Percentiles rank a stretch among this genome's conserved stretches.
These are phyloP conservation scores for Piedraia hortae DNA, from an alignment of 2,329 filamentous ascomycete genomes.

Conservation along the genomic window DNA sequence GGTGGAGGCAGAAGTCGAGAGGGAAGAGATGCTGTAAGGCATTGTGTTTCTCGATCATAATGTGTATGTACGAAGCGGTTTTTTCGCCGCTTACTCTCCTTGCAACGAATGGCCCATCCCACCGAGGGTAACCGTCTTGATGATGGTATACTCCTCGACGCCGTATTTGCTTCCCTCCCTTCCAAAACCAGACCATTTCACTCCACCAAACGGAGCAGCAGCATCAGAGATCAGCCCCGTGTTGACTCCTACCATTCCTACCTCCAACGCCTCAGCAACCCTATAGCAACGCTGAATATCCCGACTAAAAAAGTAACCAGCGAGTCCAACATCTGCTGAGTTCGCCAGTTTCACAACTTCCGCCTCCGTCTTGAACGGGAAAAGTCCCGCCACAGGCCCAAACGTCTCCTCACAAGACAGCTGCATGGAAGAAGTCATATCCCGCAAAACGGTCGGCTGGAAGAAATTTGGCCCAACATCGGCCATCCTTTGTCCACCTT, in stretches of 20 bases:
- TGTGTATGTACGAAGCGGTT: neutral
- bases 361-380: conserved; percentile 65
- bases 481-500: conserved; percentile 46
- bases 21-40: neutral
- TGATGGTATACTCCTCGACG: conserved; percentile 22
- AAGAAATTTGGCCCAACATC: conserved; percentile 68
- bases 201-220: conserved; percentile 20
- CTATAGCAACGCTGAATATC: conserved; percentile 31
- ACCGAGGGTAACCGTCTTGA: conserved; percentile 26
- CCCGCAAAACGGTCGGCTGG: conserved; percentile 65
- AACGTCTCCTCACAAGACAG: conserved; percentile 81
- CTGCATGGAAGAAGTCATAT: conserved; percentile 64
- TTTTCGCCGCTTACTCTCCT: conserved; percentile 2
- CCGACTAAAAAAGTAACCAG: conserved; percentile 71
- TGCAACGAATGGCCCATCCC: conserved; percentile 33
- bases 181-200: conserved; percentile 24
- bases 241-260: conserved; percentile 54
- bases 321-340: conserved; percentile 55
- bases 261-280: conserved; percentile 40
- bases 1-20: conserved; percentile 23
- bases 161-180: conserved; percentile 23
- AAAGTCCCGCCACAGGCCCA: conserved; percentile 72
- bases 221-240: conserved; percentile 23
- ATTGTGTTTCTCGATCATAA: neutral
- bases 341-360: conserved; percentile 75